Evolutionary conservation across 768 basidiomycete genomes (phyloP).

Genomic region (Paxillus ammoniavirescens): DNA sequence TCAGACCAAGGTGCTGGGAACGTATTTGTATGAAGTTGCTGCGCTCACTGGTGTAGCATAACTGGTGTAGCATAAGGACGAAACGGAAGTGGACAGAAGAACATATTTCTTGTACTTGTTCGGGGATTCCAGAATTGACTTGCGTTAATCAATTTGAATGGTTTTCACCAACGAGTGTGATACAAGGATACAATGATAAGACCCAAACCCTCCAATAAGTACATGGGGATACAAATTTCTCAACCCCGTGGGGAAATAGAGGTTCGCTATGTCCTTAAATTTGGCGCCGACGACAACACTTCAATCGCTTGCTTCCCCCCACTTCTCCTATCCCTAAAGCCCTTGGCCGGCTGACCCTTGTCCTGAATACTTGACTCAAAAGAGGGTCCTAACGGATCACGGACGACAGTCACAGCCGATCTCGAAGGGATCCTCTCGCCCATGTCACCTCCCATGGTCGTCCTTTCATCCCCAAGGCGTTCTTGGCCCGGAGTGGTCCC

Average conservation of each 20-base stretch:
- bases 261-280: background rate
- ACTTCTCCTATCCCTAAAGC: constrained; percentile 26
- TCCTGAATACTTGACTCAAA: constrained; percentile 7
- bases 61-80: constrained; percentile 4
- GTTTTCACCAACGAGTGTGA: background rate
- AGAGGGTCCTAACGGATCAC: constrained; percentile 35
- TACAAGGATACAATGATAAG: background rate
- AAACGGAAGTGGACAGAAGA: background rate
- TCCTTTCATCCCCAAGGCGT: background rate
- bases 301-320: constrained; percentile 11
- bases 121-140: background rate
- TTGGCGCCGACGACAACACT: background rate
- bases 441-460: background rate
- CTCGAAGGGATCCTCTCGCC: background rate
- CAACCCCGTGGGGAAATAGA: background rate
- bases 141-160: no score
- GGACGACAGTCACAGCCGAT: constrained; percentile 17
- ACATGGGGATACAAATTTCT: background rate
- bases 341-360: constrained; percentile 16
- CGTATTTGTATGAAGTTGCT: constrained; percentile 32
- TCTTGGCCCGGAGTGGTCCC: background rate
- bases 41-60: constrained; percentile 8
- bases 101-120: background rate
- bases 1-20: constrained; percentile 34
- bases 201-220: background rate